These are phyloP conservation scores for Tieghemostelium lacteum DNA, from an alignment of 78 protist species.

Conservation along the genomic window DNA sequence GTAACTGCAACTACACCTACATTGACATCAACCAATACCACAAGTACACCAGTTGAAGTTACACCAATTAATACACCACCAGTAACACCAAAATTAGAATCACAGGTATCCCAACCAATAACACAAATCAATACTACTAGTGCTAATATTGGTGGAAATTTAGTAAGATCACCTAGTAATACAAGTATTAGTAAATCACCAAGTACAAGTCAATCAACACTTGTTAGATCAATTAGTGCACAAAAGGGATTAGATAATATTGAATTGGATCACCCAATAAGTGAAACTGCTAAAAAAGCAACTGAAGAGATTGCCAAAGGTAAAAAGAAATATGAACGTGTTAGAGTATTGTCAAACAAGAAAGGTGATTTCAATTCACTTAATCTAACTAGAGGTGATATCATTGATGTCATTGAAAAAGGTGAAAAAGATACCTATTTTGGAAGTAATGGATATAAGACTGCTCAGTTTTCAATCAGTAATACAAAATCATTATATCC, in stretches of 20 bases:
- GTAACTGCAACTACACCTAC: too few species aligned
- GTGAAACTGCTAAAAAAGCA: constrained; percentile 3
- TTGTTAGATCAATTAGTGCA: too few species aligned
- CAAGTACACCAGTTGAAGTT: not conserved
- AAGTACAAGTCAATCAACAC: too few species aligned
- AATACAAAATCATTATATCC: constrained; percentile 42
- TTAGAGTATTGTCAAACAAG: constrained; percentile 25
- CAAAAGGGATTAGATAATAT: too few species aligned
- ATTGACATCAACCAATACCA: not conserved
- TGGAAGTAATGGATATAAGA: constrained; percentile 55
- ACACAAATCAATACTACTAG: too few species aligned
- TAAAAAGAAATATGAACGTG: constrained; percentile 12
- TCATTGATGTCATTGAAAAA: constrained; percentile 32
- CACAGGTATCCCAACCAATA: too few species aligned
- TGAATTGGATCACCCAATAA: too few species aligned
- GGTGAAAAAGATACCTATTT: constrained; percentile 30
- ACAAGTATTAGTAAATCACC: too few species aligned
- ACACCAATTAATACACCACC: too few species aligned
- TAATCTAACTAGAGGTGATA: constrained; percentile 34
- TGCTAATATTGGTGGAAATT: too few species aligned
- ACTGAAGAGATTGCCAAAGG: constrained; percentile 7
- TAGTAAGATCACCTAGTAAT: too few species aligned
- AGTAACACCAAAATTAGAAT: too few species aligned
- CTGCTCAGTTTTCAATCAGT: constrained; percentile 2
- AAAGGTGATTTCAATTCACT: constrained; percentile 40